Evolutionary conservation across 192 early-diverging fungal species (phyloP).

Genomic region (Phlyctochytrium arcticum): DNA sequence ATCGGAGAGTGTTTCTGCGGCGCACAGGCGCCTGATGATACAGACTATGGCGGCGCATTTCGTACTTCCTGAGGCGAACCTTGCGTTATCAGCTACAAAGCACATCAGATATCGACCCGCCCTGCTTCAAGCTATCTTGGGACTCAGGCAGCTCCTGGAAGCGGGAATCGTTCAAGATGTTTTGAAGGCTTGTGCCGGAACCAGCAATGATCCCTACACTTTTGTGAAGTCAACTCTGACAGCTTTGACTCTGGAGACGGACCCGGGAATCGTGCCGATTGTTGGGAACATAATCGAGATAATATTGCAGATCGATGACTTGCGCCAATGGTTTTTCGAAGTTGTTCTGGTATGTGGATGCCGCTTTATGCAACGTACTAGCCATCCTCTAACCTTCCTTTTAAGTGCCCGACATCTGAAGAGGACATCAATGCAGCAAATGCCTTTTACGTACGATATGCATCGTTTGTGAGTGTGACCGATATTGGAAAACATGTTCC

Average conservation of each 20-base stretch:
- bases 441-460: conserved; percentile 7
- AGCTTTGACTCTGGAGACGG: background rate
- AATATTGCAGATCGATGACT: too few species aligned
- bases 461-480: background rate
- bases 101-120: background rate
- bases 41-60: conserved; percentile 1
- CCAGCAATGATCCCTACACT: too few species aligned
- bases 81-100: conserved; percentile 4
- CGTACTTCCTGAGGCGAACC: background rate
- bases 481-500: background rate
- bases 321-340: background rate
- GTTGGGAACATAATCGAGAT: background rate
- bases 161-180: conserved; percentile 13
- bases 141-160: conserved; percentile 14
- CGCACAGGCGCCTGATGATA: conserved; percentile 1
- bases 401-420: background rate
- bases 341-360: background rate
- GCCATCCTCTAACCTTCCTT: background rate
- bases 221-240: too few species aligned
- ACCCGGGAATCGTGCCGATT: background rate
- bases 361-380: background rate
- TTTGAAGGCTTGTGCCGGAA: background rate
- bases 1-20: background rate
- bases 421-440: background rate
- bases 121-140: conserved; percentile 8